These are phyloP conservation scores for Rosellinia necatrix DNA, from an alignment of 2,329 filamentous ascomycete species.

Conservation along the genomic window DNA sequence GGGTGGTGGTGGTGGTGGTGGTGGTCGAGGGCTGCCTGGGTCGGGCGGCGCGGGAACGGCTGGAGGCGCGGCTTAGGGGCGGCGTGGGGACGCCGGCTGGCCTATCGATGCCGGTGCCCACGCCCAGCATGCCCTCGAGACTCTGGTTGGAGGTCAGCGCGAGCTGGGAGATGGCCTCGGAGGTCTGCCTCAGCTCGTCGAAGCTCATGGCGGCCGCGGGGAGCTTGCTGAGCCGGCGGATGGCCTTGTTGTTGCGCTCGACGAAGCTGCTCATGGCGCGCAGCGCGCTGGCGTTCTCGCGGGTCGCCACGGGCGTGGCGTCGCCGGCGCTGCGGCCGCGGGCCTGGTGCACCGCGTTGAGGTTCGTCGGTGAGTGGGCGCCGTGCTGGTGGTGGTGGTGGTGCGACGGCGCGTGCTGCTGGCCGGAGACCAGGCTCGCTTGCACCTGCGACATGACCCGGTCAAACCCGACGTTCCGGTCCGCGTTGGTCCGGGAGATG, in stretches of 20 bases:
- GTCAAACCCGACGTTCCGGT: conserved; percentile 50
- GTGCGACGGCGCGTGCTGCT: conserved; percentile 23
- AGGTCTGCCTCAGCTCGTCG: conserved; percentile 39
- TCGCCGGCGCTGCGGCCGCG: conserved; percentile 42
- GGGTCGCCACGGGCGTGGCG: conserved; percentile 47
- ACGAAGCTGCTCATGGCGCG: conserved; percentile 52
- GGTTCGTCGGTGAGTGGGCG: conserved; percentile 38
- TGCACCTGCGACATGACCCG: conserved; percentile 50
- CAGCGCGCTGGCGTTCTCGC: conserved; percentile 49
- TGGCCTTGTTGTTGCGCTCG: conserved; percentile 48
- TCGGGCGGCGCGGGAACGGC: conserved; percentile 39
- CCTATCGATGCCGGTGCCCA: conserved; percentile 8
- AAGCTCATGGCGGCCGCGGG: conserved; percentile 42
- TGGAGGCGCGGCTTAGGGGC: conserved; percentile 42
- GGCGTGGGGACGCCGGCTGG: conserved; percentile 40
- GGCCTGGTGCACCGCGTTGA: conserved; percentile 50
- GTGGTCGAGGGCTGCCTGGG: too few relatives aligned
- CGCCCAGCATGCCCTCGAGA: background rate
- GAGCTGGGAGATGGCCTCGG: conserved; percentile 28
- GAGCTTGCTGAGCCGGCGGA: conserved; percentile 48
- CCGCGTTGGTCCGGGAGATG: conserved; percentile 34
- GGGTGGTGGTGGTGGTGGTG: conserved; percentile 20
- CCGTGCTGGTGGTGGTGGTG: conserved; percentile 27
- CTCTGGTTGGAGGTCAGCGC: conserved; percentile 14
- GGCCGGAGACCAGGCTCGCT: conserved; percentile 38